Evolutionary conservation across 1,284 basidiomycete genomes (phyloP).

Genomic region (Singerocomus rubriflavus): DNA sequence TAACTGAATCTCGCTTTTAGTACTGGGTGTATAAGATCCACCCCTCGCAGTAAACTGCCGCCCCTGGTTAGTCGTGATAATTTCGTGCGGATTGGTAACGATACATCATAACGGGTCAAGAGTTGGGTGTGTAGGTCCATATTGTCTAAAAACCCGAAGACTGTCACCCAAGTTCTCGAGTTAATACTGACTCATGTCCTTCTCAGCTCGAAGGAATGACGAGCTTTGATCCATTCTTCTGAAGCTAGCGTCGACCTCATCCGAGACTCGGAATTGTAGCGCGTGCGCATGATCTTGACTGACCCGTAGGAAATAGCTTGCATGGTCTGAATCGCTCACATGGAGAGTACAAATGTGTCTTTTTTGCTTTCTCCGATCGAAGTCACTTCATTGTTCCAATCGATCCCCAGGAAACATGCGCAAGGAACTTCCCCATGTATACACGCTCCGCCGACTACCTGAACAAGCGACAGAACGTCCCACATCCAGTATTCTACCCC

Average conservation of each 20-base stretch:
- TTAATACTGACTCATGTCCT: neutral
- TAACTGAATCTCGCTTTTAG: neutral
- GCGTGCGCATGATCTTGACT: conserved; percentile 5
- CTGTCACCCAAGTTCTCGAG: too few species aligned
- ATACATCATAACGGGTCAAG: neutral
- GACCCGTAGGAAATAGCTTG: conserved; percentile 23
- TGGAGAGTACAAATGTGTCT: too few species aligned
- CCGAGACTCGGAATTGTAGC: conserved; percentile 4
- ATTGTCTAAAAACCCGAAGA: too few species aligned
- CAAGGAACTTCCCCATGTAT: conserved; percentile 17
- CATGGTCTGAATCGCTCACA: neutral
- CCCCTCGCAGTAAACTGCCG: neutral
- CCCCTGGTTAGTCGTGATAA: neutral
- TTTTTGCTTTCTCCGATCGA: conserved; percentile 29
- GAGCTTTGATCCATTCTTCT: neutral
- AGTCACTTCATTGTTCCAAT: conserved; percentile 24
- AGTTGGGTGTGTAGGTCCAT: neutral
- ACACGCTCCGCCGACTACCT: neutral
- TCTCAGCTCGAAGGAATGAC: neutral
- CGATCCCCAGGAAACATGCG: conserved; percentile 12
- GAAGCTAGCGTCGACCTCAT: conserved; percentile 8
- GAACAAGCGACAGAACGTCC: conserved; percentile 1
- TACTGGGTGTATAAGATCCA: neutral
- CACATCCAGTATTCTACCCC: conserved; percentile 25
- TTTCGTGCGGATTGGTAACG: neutral